phyloP scores from a whole-genome alignment of 495 filamentous ascomycete species.

The Podospora didyma region DNA sequence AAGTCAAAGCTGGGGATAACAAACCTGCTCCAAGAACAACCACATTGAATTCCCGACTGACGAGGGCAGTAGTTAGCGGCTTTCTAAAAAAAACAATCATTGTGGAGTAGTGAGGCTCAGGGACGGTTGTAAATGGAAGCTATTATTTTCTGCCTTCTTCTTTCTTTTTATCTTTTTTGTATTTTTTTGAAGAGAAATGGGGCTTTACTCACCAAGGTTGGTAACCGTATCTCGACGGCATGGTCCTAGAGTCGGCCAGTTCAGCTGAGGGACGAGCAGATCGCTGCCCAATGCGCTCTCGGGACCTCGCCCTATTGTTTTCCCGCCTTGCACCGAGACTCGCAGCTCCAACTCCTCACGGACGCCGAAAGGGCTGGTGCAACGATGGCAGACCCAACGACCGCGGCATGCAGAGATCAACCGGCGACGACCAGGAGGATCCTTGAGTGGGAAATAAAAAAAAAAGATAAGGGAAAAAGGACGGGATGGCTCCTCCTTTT shows the following conservation, averaged over 20 bases:
- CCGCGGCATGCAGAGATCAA: constrained; percentile 25
- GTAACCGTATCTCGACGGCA: constrained; percentile 25
- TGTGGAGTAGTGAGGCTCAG: not conserved
- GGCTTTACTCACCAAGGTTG: constrained; percentile 27
- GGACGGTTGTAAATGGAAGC: no score
- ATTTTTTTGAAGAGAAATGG: not conserved
- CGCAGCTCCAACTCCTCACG: constrained; percentile 23
- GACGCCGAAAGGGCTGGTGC: constrained; percentile 24
- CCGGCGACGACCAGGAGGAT: constrained; percentile 11
- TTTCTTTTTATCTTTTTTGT: no score
- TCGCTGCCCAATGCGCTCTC: constrained; percentile 4
- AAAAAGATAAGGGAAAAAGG: not conserved
- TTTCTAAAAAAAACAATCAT: not conserved
- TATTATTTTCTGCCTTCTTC: no score
- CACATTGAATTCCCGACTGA: constrained; percentile 31
- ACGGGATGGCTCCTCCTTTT: not conserved
- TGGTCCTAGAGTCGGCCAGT: constrained; percentile 12
- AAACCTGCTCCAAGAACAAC: constrained; percentile 33
- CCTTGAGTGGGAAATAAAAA: constrained; percentile 4
- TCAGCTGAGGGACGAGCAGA: not conserved
- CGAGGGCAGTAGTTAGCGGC: not conserved
- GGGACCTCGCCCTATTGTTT: constrained; percentile 4
- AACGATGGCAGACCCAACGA: constrained; percentile 13
- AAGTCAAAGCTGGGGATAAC: constrained; percentile 5
- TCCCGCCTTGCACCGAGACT: constrained; percentile 6